Conservation (phyloP, 208 protist genomes). For the Phytomonas francai region DNA sequence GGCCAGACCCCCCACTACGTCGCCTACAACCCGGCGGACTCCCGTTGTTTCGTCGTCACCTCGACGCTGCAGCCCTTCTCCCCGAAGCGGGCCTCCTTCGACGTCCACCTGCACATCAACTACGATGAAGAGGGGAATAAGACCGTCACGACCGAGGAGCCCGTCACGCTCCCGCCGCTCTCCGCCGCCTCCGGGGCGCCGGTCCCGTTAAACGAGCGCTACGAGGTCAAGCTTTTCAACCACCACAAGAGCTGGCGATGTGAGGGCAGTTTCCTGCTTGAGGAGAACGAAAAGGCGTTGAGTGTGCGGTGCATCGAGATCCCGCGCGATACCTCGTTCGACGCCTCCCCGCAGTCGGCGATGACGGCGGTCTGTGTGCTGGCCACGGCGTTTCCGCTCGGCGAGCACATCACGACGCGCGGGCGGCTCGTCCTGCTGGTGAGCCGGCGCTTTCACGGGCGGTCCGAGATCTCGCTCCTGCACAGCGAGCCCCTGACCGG, state of each 20-base stretch:
- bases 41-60: slow-evolving; percentile 65
- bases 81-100: slow-evolving; percentile 65
- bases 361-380: slow-evolving; percentile 65
- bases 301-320: slow-evolving; percentile 41
- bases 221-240: slow-evolving; percentile 29
- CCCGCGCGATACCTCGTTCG: slow-evolving; percentile 37
- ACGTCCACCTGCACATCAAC: slow-evolving; percentile 58
- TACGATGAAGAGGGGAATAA: slow-evolving; percentile 52
- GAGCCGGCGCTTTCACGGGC: slow-evolving; percentile 21
- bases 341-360: slow-evolving; percentile 14
- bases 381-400: slow-evolving; percentile 72
- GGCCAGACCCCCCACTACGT: slow-evolving; percentile 73
- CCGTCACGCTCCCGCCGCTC: slow-evolving; percentile 29
- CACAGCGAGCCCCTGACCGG: slow-evolving; percentile 73
- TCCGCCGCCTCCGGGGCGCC: slow-evolving; percentile 32
- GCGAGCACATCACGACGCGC: slow-evolving; percentile 77
- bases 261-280: slow-evolving; percentile 18
- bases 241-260: background rate
- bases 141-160: slow-evolving; percentile 30
- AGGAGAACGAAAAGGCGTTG: slow-evolving; percentile 82
- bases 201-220: slow-evolving; percentile 65
- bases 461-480: slow-evolving; percentile 17
- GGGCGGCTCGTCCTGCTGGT: slow-evolving; percentile 59
- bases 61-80: slow-evolving; percentile 56
- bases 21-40: slow-evolving; percentile 60